Percentiles rank a stretch among this genome's conserved stretches.
Evolutionary conservation across 2,329 filamentous ascomycete species (phyloP).

Genomic region (Calonectria hongkongensis): DNA sequence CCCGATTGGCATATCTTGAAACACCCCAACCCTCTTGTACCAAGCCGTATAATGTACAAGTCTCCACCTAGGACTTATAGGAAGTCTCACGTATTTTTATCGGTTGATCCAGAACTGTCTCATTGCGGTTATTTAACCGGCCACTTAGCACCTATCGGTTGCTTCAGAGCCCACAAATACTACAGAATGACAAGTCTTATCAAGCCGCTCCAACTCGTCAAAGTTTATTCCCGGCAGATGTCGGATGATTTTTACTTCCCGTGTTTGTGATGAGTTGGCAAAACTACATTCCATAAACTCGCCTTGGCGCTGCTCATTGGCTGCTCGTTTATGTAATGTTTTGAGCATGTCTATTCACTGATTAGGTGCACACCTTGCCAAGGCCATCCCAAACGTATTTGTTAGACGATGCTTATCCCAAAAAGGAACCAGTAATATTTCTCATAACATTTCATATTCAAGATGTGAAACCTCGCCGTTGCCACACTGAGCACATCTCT

Average conservation of each 20-base stretch:
- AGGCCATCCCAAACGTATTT: not conserved
- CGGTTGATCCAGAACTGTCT: conserved; percentile 8
- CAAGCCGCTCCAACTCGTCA: not conserved
- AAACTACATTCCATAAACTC: not conserved
- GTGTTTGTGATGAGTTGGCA: conserved; percentile 8
- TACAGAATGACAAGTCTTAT: not conserved
- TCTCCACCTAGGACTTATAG: not conserved
- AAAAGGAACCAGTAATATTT: too few species aligned
- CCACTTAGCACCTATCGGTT: not conserved
- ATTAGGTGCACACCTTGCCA: not conserved
- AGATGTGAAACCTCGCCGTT: too few species aligned
- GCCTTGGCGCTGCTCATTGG: not conserved
- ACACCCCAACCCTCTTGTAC: not conserved
- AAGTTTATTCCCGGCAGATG: not conserved
- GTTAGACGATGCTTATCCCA: too few species aligned
- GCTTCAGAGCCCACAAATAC: not conserved
- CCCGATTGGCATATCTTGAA: not conserved
- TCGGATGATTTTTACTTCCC: not conserved
- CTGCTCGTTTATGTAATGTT: not conserved
- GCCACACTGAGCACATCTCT: too few species aligned
- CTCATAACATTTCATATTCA: too few species aligned
- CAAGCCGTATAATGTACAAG: not conserved
- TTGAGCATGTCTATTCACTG: not conserved
- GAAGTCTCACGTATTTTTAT: conserved; percentile 8
- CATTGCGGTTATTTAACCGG: not conserved